Conservation (phyloP, 176 grass and related monocot genomes). For the Avena eriantha region DNA sequence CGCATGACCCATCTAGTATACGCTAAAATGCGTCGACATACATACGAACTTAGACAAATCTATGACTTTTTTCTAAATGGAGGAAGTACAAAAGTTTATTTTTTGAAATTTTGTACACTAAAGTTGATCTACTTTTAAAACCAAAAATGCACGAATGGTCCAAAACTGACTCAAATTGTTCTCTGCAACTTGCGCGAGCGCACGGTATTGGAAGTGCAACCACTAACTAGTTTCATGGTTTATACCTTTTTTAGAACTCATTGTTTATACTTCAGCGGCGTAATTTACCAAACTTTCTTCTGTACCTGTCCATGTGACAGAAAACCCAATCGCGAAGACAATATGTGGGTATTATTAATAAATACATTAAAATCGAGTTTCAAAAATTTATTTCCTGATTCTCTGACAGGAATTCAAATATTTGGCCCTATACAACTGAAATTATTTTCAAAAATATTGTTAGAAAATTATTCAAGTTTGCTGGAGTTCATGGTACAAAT, state of each 20-base stretch:
- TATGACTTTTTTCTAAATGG: no score
- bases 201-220: background rate
- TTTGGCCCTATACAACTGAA: background rate
- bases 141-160: background rate
- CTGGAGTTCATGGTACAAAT: no score
- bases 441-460: background rate
- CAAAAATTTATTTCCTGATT: background rate
- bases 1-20: no score
- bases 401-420: background rate
- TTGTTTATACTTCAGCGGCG: background rate
- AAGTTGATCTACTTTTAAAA: conserved; percentile 17
- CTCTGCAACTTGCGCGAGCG: background rate
- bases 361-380: background rate
- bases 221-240: background rate
- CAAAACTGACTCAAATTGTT: background rate
- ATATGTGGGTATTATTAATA: background rate
- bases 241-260: background rate
- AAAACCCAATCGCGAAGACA: background rate
- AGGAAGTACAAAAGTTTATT: no score
- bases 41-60: no score
- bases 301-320: background rate
- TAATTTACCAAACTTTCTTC: background rate
- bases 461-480: background rate
- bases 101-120: background rate
- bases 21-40: no score